Evolutionary conservation across 2,329 filamentous ascomycete species (phyloP).

Genomic region (Sphaerostilbella broomeana): DNA sequence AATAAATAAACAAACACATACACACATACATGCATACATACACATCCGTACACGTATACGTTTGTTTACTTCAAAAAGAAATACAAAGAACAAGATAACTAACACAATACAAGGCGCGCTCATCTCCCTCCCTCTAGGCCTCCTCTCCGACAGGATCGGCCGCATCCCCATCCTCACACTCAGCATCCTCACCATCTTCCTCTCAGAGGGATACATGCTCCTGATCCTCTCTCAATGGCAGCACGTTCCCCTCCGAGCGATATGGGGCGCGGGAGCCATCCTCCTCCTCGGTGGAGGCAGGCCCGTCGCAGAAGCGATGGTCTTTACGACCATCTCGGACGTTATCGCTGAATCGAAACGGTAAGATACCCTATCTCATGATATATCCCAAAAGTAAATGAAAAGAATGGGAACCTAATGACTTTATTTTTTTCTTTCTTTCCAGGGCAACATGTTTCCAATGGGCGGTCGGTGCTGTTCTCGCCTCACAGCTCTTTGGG

Average conservation of each 20-base stretch:
- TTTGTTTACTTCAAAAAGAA: no score
- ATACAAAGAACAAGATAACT: not conserved
- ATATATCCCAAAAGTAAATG: no score
- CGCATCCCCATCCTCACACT: conserved; percentile 20
- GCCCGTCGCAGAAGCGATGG: conserved; percentile 22
- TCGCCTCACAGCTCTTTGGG: conserved; percentile 18
- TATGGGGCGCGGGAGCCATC: conserved; percentile 20
- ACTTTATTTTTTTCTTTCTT: no score
- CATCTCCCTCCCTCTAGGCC: conserved; percentile 18
- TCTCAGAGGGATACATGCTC: conserved; percentile 19
- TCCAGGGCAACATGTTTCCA: conserved; percentile 22
- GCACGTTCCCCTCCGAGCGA: conserved; percentile 17
- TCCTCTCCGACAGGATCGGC: conserved; percentile 20
- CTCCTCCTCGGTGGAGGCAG: conserved; percentile 22
- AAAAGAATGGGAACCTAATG: no score
- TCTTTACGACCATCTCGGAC: conserved; percentile 23
- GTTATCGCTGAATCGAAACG: conserved; percentile 13
- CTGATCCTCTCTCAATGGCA: conserved; percentile 18
- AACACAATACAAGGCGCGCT: conserved; percentile 15
- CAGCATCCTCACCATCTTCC: conserved; percentile 20
- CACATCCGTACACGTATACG: no score
- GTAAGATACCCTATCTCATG: no score
- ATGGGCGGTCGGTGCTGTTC: conserved; percentile 19
- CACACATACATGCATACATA: no score
- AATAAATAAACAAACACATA: no score